phyloP scores from a whole-genome alignment of 1,139 yeast species.

The Pneumocystis sp. region DNA sequence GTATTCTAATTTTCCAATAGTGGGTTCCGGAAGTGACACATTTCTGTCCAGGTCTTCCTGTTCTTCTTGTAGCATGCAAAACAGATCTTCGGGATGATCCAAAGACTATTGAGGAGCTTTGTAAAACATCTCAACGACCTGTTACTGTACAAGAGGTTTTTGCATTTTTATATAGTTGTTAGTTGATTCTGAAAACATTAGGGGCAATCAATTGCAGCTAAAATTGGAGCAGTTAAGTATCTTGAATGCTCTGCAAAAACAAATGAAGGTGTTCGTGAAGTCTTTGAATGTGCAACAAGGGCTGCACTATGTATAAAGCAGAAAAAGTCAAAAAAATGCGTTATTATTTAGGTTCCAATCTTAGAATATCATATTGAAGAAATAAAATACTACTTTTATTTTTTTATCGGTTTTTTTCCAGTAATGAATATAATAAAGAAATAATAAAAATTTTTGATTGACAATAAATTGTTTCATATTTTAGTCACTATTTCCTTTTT shows the following conservation, averaged over 20 bases:
- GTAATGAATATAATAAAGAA: background rate
- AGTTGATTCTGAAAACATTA: background rate
- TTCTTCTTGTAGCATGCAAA: slow-evolving; percentile 79
- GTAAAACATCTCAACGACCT: slow-evolving; percentile 66
- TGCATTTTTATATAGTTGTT: slow-evolving; percentile 29
- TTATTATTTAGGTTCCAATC: background rate
- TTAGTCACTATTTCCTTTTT: background rate
- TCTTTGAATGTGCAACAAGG: slow-evolving; percentile 20
- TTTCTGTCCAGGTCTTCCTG: slow-evolving; percentile 68
- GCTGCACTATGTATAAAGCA: slow-evolving; percentile 30
- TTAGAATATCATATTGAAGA: background rate
- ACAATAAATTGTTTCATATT: background rate
- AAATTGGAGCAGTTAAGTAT: slow-evolving; percentile 74
- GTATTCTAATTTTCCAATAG: slow-evolving; percentile 6
- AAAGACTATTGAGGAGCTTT: slow-evolving; percentile 56
- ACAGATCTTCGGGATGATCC: slow-evolving; percentile 77
- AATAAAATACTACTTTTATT: background rate
- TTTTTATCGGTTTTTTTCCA: background rate
- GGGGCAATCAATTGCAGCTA: slow-evolving; percentile 72
- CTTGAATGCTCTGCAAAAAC: slow-evolving; percentile 90
- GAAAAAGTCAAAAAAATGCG: background rate
- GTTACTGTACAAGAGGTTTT: slow-evolving; percentile 20
- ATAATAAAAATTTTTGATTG: background rate
- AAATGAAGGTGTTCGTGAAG: slow-evolving; percentile 30
- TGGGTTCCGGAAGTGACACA: slow-evolving; percentile 72